Evolutionary conservation across 345 rosid species (phyloP).

Genomic region (Moricandia arvensis): DNA sequence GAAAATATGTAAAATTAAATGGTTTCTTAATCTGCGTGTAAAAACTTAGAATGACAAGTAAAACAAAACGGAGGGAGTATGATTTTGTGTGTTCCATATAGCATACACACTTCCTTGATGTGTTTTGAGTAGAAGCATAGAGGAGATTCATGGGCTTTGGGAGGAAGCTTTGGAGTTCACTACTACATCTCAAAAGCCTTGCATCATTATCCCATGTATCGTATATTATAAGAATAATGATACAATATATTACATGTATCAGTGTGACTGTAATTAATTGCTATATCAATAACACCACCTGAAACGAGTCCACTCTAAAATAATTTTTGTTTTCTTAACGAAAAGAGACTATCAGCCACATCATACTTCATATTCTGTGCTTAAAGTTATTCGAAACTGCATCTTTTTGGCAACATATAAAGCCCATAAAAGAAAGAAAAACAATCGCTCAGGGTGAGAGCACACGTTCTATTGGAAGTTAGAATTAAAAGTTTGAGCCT

Average conservation of each 20-base stretch:
- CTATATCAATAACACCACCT: conserved; percentile 5
- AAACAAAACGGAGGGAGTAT: too few relatives aligned
- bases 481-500: neutral
- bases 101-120: conserved; percentile 33
- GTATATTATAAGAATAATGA: neutral
- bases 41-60: too few relatives aligned
- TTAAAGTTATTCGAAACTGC: neutral
- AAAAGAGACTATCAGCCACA: neutral
- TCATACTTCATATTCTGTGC: neutral
- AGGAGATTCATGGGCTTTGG: neutral
- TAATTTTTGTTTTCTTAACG: neutral
- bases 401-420: neutral
- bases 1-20: too few relatives aligned
- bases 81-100: neutral
- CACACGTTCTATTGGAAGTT: neutral
- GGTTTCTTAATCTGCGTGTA: too few relatives aligned
- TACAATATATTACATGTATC: too few relatives aligned
- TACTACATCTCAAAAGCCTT: neutral
- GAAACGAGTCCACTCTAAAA: neutral
- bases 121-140: neutral
- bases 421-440: neutral
- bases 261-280: neutral
- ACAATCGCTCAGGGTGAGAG: neutral
- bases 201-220: neutral
- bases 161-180: neutral